Percentiles rank a stretch among this genome's conserved stretches.
These are phyloP conservation scores for Elsinoe batatas DNA, from an alignment of 2,329 filamentous ascomycete genomes.

Conservation along the genomic window DNA sequence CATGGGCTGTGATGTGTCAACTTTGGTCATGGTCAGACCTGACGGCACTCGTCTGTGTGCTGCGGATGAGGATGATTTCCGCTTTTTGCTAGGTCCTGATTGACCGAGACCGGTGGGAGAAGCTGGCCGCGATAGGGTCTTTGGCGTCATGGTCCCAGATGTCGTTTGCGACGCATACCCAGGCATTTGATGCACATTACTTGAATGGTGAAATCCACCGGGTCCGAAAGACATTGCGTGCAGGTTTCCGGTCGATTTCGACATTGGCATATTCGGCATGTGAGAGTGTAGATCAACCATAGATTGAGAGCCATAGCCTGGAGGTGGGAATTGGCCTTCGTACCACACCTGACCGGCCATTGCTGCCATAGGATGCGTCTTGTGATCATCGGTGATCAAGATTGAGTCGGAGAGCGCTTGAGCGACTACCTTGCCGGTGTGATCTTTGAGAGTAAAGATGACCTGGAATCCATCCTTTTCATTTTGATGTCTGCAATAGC, in stretches of 20 bases:
- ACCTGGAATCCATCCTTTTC: conserved; percentile 90
- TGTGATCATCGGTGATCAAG: conserved; percentile 97
- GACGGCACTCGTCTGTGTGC: conserved; percentile 54
- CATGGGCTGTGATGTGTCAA: conserved; percentile 47
- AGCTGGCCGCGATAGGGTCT: conserved; percentile 59
- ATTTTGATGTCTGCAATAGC: conserved; percentile 89
- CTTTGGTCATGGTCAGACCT: conserved; percentile 69
- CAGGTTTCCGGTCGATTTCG: conserved; percentile 55
- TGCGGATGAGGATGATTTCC: conserved; percentile 47
- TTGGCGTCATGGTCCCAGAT: conserved; percentile 45
- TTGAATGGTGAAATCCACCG: conserved; percentile 24
- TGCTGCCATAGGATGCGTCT: conserved; percentile 52
- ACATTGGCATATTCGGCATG: conserved; percentile 42
- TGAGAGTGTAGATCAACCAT: conserved; percentile 30
- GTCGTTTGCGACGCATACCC: conserved; percentile 27
- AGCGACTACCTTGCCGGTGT: conserved; percentile 62
- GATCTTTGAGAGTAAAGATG: conserved; percentile 89
- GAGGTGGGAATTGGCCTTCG: conserved; percentile 19
- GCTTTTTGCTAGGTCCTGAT: conserved; percentile 64
- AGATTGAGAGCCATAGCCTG: conserved; percentile 29
- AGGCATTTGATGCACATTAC: conserved; percentile 27
- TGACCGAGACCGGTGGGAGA: conserved; percentile 53
- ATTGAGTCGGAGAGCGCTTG: conserved; percentile 81
- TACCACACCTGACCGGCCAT: conserved; percentile 23
- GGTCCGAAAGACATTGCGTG: conserved; percentile 41